These are phyloP conservation scores for Kwoniella bestiolae DNA, from an alignment of 768 basidiomycete genomes.

Conservation along the genomic window DNA sequence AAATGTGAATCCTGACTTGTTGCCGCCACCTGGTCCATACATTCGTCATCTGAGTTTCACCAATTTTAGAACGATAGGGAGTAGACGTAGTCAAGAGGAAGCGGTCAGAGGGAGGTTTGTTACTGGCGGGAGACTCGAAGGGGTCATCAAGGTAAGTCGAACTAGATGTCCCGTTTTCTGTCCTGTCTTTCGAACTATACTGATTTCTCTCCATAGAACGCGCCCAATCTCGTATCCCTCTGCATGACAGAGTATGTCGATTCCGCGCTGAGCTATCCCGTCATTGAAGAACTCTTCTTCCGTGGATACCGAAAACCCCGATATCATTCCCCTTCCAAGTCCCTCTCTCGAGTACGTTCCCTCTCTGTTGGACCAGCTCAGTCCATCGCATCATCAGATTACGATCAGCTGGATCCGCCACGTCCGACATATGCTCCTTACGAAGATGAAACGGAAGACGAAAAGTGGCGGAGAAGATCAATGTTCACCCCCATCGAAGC, in stretches of 20 bases:
- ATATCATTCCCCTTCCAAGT: slow-evolving; percentile 35
- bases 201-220: no score
- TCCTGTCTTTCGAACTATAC: no score
- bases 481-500: slow-evolving; percentile 75
- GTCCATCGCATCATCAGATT: slow-evolving; percentile 11
- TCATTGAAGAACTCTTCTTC: slow-evolving; percentile 87
- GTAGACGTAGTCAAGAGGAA: slow-evolving; percentile 89
- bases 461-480: slow-evolving; percentile 61
- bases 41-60: slow-evolving; percentile 90
- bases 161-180: neutral
- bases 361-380: slow-evolving; percentile 32
- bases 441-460: slow-evolving; percentile 75
- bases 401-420: slow-evolving; percentile 46
- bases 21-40: slow-evolving; percentile 69
- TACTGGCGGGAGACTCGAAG: slow-evolving; percentile 76
- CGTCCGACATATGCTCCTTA: slow-evolving; percentile 60
- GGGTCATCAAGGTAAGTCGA: slow-evolving; percentile 51
- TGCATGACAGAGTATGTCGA: slow-evolving; percentile 99
- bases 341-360: slow-evolving; percentile 36
- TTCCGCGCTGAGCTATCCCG: slow-evolving; percentile 74
- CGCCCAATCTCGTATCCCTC: slow-evolving; percentile 80
- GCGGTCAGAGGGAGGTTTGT: slow-evolving; percentile 89
- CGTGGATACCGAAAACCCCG: slow-evolving; percentile 64
- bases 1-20: slow-evolving; percentile 39
- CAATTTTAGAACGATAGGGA: slow-evolving; percentile 95